A percentile compares a stretch with the other conserved stretches of the same genome.
Evolutionary conservation across 1,284 basidiomycete genomes (phyloP).

Genomic region (Phlebopus sp.): DNA sequence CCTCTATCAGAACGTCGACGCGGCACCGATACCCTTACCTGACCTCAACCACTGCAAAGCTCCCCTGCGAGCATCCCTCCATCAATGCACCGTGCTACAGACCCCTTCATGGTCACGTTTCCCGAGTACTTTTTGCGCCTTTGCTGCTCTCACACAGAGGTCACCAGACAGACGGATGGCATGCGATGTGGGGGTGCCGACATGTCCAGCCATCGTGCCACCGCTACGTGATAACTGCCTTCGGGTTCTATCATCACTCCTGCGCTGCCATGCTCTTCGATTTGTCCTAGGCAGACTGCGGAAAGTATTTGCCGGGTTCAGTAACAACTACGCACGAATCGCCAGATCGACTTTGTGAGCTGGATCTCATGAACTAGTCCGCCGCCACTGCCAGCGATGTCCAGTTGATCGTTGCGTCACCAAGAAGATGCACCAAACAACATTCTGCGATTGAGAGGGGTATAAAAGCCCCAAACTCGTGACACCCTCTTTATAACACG

Average conservation of each 20-base stretch:
- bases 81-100: too few relatives aligned
- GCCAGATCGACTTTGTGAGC: constrained; percentile 2
- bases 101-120: too few relatives aligned
- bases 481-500: not conserved
- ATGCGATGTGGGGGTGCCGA: too few relatives aligned
- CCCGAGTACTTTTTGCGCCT: too few relatives aligned
- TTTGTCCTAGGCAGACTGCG: not conserved
- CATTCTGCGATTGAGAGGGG: not conserved
- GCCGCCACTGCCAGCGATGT: constrained; percentile 7
- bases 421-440: not conserved
- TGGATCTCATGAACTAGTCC: not conserved
- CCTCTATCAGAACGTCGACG: not conserved
- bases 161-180: too few relatives aligned
- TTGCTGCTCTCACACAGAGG: too few relatives aligned
- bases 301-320: not conserved
- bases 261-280: constrained; percentile 2
- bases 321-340: not conserved
- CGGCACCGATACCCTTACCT: not conserved
- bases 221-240: not conserved
- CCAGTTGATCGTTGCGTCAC: not conserved
- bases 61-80: too few relatives aligned
- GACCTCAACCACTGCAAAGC: too few relatives aligned
- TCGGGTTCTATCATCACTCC: constrained; percentile 7
- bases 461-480: not conserved
- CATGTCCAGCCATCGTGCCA: too few relatives aligned